These are phyloP conservation scores for Cyanodermella asteris DNA, from an alignment of 2,329 filamentous ascomycete genomes.

Conservation along the genomic window DNA sequence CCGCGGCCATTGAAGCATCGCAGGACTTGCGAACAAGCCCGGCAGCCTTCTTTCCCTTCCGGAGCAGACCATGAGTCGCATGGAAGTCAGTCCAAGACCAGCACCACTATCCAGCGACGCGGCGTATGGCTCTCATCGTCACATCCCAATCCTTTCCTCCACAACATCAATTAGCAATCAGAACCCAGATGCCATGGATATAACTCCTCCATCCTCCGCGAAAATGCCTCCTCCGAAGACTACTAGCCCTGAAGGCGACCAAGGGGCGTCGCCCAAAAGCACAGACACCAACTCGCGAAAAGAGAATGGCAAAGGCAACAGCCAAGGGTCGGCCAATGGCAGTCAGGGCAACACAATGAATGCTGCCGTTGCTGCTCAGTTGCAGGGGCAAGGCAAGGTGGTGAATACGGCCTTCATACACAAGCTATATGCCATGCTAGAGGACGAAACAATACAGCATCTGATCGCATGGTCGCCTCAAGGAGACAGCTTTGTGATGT, in stretches of 20 bases:
- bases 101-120: no score
- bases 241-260: slow-evolving; percentile 27
- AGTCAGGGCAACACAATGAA: slow-evolving; percentile 6
- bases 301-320: slow-evolving; percentile 16
- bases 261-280: no score
- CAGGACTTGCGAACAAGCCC: no score
- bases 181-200: slow-evolving; percentile 36
- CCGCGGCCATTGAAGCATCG: no score
- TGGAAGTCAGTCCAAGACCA: no score
- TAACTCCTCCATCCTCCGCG: slow-evolving; percentile 24
- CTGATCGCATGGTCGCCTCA: slow-evolving; percentile 89
- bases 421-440: slow-evolving; percentile 97
- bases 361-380: slow-evolving; percentile 24
- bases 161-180: no score
- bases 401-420: slow-evolving; percentile 98
- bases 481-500: slow-evolving; percentile 97
- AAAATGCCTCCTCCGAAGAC: slow-evolving; percentile 27
- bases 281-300: no score
- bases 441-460: slow-evolving; percentile 80
- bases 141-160: no score
- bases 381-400: slow-evolving; percentile 89
- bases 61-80: no score
- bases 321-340: slow-evolving; percentile 11
- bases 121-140: no score
- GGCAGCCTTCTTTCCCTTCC: no score